These are phyloP conservation scores for Podospora anserina DNA, from an alignment of 495 filamentous ascomycete genomes.

Conservation along the genomic window DNA sequence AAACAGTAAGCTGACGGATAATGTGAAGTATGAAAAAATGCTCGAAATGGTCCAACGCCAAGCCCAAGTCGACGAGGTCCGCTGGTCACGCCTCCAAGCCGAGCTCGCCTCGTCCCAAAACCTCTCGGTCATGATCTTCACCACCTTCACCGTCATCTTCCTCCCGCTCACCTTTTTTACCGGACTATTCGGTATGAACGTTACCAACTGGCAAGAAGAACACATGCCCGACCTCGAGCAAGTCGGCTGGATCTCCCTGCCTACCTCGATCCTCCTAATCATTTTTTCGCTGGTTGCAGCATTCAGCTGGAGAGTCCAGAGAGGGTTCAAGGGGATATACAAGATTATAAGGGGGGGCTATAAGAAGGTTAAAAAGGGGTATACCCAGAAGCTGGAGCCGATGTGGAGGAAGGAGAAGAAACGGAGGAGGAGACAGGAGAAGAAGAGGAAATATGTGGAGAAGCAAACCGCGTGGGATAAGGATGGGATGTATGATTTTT, in stretches of 20 bases:
- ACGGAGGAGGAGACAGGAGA: slow-evolving; percentile 25
- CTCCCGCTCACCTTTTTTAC: slow-evolving; percentile 66
- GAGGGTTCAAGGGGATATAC: slow-evolving; percentile 30
- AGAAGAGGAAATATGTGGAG: slow-evolving; percentile 25
- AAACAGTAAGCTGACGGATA: not conserved
- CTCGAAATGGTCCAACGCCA: slow-evolving; percentile 68
- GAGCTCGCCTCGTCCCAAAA: slow-evolving; percentile 62
- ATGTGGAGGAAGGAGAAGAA: slow-evolving; percentile 28
- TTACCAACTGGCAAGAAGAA: slow-evolving; percentile 57
- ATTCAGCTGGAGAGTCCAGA: slow-evolving; percentile 41
- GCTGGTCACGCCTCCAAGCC: slow-evolving; percentile 60
- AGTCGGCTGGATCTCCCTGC: slow-evolving; percentile 45
- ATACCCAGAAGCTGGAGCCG: slow-evolving; percentile 30
- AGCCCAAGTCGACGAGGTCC: slow-evolving; percentile 65
- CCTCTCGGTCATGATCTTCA: slow-evolving; percentile 66
- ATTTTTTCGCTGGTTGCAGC: slow-evolving; percentile 39
- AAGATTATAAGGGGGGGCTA: slow-evolving; percentile 14
- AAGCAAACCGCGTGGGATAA: slow-evolving; percentile 19
- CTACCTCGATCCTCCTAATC: slow-evolving; percentile 39
- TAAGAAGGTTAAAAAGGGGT: slow-evolving; percentile 12
- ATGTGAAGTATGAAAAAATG: slow-evolving; percentile 56
- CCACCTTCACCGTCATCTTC: slow-evolving; percentile 66
- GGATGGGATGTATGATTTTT: slow-evolving; percentile 45
- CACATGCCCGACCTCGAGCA: slow-evolving; percentile 33
- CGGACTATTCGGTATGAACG: slow-evolving; percentile 64